Base-by-base conservation (phyloP, 768 basidiomycete species). In the Podaxis carcinomalis region DNA sequence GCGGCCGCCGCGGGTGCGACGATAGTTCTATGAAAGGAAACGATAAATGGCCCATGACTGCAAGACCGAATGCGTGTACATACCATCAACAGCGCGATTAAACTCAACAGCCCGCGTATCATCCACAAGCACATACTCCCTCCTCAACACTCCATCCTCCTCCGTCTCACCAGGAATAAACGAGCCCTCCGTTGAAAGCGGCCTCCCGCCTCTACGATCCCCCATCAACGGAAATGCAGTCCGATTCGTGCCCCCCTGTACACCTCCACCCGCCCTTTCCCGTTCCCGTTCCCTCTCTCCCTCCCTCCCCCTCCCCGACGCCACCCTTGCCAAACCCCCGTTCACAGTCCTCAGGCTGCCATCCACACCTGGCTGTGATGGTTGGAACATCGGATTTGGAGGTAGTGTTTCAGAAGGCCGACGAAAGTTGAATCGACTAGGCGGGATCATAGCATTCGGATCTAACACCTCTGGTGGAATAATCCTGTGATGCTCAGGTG, bases 41-140 rank as follows among this genome's bases (percentile, higher is more conserved):
- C 57, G 56, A 10, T 36, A 11, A 28, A 50, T 42, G n/a, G 62
- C 61, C 62, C 54, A 49, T 40, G 51, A 53, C 37, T 10, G 35
- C 44, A 23, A 44, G 19, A 11, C 42, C 7, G 16, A 10, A 10
- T 55, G 21, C 14, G 56, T 14, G 56, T 39, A 51, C 86, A 67
- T 63, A 91, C 95, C 95, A 76, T 98, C 96, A 1, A 96, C 89
- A 2, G 93, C 84, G 14, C 86, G 85, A 70, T 93, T 93, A 71
- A 98, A 93, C 70, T 98, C 95, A 2, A 98, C 90, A 1, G 92
- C 92, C 53, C 88, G 82, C 57, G 83, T 85, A 72, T 99, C 94
- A 46, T 90, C 95, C 1, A 98, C 92, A 0, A 99, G 83, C 0
- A 98, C 96, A 67, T 99, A 99, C 68, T 98, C 96, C 63, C 86